Percentiles rank a stretch among this genome's conserved stretches.
These are phyloP conservation scores for Exophiala phaeomuriformis DNA, from an alignment of 2,329 filamentous ascomycete species.

Conservation along the genomic window DNA sequence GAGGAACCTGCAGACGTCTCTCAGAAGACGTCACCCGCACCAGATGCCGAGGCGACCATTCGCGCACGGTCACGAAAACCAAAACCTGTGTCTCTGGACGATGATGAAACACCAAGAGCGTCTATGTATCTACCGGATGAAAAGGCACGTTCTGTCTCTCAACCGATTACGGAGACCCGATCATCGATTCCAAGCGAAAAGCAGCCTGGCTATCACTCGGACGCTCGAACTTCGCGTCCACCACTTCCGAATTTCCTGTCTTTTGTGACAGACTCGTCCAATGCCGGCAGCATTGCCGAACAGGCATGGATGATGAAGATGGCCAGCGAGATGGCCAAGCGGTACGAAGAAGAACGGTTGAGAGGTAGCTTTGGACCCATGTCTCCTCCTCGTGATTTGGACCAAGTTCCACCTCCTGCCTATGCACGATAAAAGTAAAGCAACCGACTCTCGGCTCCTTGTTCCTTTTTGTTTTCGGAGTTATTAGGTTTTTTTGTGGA, in stretches of 20 bases:
- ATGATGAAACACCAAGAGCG: slow-evolving; percentile 24
- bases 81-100: slow-evolving; percentile 7
- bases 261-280: slow-evolving; percentile 31
- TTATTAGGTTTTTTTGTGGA: background rate
- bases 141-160: slow-evolving; percentile 3
- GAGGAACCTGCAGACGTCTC: slow-evolving; percentile 7
- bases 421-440: slow-evolving; percentile 35
- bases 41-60: slow-evolving; percentile 20
- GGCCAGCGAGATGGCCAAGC: slow-evolving; percentile 77
- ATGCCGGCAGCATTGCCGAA: slow-evolving; percentile 38
- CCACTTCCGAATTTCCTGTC: slow-evolving; percentile 33
- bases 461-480: background rate
- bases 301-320: slow-evolving; percentile 56
- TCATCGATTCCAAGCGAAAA: slow-evolving; percentile 3
- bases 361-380: slow-evolving; percentile 24
- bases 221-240: slow-evolving; percentile 20
- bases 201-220: background rate
- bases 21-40: slow-evolving; percentile 7
- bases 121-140: slow-evolving; percentile 23
- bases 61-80: slow-evolving; percentile 16
- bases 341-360: slow-evolving; percentile 77
- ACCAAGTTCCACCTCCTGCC: slow-evolving; percentile 38
- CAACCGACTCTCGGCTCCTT: background rate
- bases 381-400: slow-evolving; percentile 28
- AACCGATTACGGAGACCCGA: slow-evolving; percentile 32